Evolutionary conservation across 495 filamentous ascomycete species (phyloP), one percentile per base, ranked within the genome.

Genomic region (Penicillium atrosanguineum): DNA sequence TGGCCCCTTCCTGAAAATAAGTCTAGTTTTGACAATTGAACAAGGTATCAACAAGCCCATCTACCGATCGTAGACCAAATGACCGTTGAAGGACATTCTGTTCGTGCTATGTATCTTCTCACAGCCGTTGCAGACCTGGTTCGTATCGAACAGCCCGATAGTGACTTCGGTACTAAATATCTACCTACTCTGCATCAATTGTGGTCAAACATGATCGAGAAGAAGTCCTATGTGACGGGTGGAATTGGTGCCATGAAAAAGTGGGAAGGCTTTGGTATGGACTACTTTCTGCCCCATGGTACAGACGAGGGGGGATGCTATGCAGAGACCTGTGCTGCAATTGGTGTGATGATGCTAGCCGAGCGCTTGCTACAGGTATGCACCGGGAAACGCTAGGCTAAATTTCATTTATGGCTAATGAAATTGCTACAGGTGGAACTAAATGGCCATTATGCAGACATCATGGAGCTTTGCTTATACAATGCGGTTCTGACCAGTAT

Each of bases 241-340:
- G 83, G 81, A 0, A 82, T 86, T 57, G 83, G 82, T 6, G 75
- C 80, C 0, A 75, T 83, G 44, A 72, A 74, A 47, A 79, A 85
- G 60, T 84, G 77, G 79, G 82, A 84, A 63, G 82, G 83, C 0
- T 84, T 86, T 60, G 83, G 81, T 0, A 70, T 79, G 29, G 75
- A 80, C 47, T 85, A 83, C 55, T 83, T 82, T 53, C 61, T 85
- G 6, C 79, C 79, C 6, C 77, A 80, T 18, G 69, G 77, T 3
- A 80, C 75, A 0, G 77, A 83, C 48, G 81, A 84, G 42, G 81
- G 80, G 11, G 82, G 82, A 0, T 86, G 81, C 55, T 85, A 83
- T 60, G 74, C 81, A 14, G 83, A 85, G 62, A 85, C 82, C 6
- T 86, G 82, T 53, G 81, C 81, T 3, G 74, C 73, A 1, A 82